Evolutionary conservation across 306 rosid species (phyloP).

Genomic region (Sophora flavescens): DNA sequence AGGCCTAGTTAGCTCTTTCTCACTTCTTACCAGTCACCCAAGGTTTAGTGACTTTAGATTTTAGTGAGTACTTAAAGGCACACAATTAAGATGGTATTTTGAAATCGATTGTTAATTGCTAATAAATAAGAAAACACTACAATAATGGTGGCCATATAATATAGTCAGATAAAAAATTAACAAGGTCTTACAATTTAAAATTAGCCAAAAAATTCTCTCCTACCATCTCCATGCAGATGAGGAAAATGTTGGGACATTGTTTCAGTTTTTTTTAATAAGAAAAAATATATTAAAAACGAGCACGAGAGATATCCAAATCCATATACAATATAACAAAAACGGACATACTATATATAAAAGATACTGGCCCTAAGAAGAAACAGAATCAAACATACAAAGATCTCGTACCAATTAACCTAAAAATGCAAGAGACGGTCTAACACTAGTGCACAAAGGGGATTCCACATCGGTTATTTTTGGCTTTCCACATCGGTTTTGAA

Average conservation of each 20-base stretch:
- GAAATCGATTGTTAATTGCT: slow-evolving; percentile 12
- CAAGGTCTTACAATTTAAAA: background rate
- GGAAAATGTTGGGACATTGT: background rate
- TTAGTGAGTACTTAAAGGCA: background rate
- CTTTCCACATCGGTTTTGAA: too few species aligned
- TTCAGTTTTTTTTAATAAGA: too few species aligned
- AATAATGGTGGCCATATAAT: background rate
- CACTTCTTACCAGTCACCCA: slow-evolving; percentile 1
- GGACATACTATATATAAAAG: too few species aligned
- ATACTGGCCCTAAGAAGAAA: too few species aligned
- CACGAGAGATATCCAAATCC: too few species aligned
- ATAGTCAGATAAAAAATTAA: background rate
- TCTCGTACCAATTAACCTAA: too few species aligned
- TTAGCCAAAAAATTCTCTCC: background rate
- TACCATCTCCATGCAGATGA: background rate
- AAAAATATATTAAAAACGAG: too few species aligned
- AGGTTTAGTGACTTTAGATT: background rate
- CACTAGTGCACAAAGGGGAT: too few species aligned
- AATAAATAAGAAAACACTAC: background rate
- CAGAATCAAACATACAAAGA: too few species aligned
- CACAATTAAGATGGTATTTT: background rate
- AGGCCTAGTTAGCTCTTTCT: slow-evolving; percentile 26
- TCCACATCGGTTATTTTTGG: too few species aligned
- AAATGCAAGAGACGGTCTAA: too few species aligned
- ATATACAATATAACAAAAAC: too few species aligned